Base-by-base conservation (phyloP, 2,329 filamentous ascomycete genomes). In the Fragosphaeria purpurea region DNA sequence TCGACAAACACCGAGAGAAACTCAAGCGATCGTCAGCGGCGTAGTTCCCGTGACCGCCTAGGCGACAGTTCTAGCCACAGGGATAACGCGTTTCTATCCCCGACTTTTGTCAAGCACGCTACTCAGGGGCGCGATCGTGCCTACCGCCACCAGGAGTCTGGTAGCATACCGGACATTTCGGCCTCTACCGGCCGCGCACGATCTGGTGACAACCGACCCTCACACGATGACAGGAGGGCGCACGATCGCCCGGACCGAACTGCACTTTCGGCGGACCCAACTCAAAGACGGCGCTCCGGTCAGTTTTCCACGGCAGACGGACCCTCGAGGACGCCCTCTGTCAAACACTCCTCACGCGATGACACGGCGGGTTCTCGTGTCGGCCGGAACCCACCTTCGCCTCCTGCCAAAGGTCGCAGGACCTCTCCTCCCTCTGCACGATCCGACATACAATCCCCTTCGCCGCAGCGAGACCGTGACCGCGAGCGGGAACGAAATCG, bases 51-150 rank as follows among this genome's bases (percentile, higher is more conserved):
- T 47, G 63, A 55, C 55, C 58, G 41, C 53, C 12, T 40, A 4
- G 48, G 42, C 1, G 48, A 43, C 10, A 35, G 13, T 31, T 32
- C 34, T 4, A 48, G 49, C 50, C 60, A 44, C 50, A 62, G 63
- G 5, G 67, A 71, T 13, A 53, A 50, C 41, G 62, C 60, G 1
- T 60, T 67, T 32, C 55, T 73, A 6, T 70, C 71, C 1, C 72
- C 74, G 0, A 62, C 71, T 3, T 60, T 71, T 2, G 67, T 69
- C 33, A 72, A 68, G 46, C 66, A 68, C 37, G 62, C 66, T 1
- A 61, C 66, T 9, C 64, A 63, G 4, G 66, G 70, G 5, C 67
- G 73, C 3, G 72, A 76, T 40, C 67, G 70, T 48, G 58, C 62
- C 0, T 73, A 74, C 34, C 59, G 58, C 45, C 58, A 55, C 22